phyloP scores from a whole-genome alignment of 345 rosid genomes.

The Brassica cretica region DNA sequence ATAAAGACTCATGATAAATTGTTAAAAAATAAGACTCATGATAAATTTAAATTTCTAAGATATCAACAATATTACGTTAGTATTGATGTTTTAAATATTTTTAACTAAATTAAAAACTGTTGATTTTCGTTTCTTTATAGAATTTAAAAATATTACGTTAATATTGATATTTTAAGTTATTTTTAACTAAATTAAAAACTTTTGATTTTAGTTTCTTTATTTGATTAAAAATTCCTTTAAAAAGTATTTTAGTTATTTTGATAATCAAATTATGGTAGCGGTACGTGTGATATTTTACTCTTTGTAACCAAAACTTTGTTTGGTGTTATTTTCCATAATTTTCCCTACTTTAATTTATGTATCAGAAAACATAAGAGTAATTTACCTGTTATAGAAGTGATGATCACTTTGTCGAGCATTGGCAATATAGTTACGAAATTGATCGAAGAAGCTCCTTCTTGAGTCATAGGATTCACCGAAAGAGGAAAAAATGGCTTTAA shows the following conservation, averaged over 20 bases:
- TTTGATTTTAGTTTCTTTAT: background rate
- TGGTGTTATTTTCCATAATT: background rate
- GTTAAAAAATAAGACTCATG: background rate
- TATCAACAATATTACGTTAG: background rate
- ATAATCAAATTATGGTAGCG: background rate
- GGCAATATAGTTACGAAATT: constrained; percentile 39
- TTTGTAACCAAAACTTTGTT: background rate
- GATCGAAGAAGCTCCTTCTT: constrained; percentile 50
- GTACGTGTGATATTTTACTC: background rate
- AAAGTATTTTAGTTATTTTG: background rate
- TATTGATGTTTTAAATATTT: background rate
- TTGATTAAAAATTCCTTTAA: background rate
- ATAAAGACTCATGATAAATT: background rate
- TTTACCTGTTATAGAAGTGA: constrained; percentile 29
- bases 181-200: background rate
- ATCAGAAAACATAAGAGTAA: background rate
- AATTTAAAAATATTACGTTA: background rate
- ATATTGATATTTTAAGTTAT: background rate
- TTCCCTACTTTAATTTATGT: background rate
- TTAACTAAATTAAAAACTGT: background rate
- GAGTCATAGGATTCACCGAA: constrained; percentile 42
- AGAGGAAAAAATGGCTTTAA: constrained; percentile 48
- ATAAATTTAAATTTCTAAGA: background rate
- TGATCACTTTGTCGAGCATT: constrained; percentile 20
- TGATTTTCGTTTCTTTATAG: background rate